Percentiles rank a stretch among this genome's conserved stretches.
phyloP scores from a whole-genome alignment of 2,329 filamentous ascomycete genomes.

The Pseudogymnoascus sp. region DNA sequence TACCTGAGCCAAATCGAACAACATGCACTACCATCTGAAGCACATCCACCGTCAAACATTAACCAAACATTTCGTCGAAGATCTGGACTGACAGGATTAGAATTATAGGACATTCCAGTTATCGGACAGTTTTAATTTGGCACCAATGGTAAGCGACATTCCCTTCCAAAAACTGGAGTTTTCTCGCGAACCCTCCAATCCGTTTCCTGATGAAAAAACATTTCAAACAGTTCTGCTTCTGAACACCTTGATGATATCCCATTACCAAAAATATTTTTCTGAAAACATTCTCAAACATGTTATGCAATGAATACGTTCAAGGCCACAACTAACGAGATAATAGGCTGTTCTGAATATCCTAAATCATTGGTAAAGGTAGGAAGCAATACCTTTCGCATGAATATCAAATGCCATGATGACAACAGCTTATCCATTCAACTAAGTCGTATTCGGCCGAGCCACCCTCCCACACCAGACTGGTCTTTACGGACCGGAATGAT shows the following conservation, averaged over 20 bases:
- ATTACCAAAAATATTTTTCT: slow-evolving; percentile 57
- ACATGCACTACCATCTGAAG: slow-evolving; percentile 76
- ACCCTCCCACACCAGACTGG: slow-evolving; percentile 63
- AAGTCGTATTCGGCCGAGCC: slow-evolving; percentile 57
- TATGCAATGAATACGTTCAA: background rate
- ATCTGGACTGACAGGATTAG: background rate
- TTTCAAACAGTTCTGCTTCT: slow-evolving; percentile 69
- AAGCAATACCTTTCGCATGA: slow-evolving; percentile 8
- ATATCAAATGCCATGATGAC: slow-evolving; percentile 40
- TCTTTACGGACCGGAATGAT: slow-evolving; percentile 47
- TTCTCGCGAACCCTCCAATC: background rate
- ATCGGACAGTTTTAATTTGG: background rate
- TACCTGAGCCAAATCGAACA: slow-evolving; percentile 32
- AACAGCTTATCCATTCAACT: slow-evolving; percentile 72
- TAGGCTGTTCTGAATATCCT: background rate
- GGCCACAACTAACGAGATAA: background rate
- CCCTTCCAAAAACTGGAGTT: background rate
- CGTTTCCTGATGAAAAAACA: slow-evolving; percentile 55
- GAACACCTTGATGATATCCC: slow-evolving; percentile 56
- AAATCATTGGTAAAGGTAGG: slow-evolving; percentile 17
- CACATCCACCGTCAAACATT: slow-evolving; percentile 17
- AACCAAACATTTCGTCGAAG: background rate
- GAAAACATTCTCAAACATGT: slow-evolving; percentile 25
- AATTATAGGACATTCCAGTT: background rate
- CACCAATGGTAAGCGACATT: background rate